Conservation (phyloP, 225 moss, liverwort and hornwort species). For the Sphagnum tenellum region DNA sequence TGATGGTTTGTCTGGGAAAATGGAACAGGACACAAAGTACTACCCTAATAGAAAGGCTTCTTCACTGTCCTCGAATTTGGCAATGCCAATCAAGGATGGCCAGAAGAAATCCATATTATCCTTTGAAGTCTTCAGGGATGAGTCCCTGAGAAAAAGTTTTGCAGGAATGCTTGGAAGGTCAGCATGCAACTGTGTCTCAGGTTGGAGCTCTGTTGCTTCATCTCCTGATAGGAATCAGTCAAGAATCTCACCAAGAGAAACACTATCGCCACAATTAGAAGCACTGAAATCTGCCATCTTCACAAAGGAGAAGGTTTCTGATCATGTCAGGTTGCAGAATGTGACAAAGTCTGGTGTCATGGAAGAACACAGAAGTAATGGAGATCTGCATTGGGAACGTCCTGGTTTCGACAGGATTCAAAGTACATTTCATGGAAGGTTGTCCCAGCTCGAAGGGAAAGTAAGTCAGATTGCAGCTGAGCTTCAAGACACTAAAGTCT, state of each 20-base stretch:
- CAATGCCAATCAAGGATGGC: slow-evolving; percentile 5
- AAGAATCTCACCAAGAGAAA: neutral
- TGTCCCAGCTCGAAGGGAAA: slow-evolving; percentile 74
- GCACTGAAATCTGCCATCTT: slow-evolving; percentile 1
- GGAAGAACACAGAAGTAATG: neutral
- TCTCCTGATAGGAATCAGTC: slow-evolving; percentile 2
- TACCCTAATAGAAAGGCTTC: slow-evolving; percentile 13
- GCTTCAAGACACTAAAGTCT: slow-evolving; percentile 83
- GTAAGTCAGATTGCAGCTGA: slow-evolving; percentile 93
- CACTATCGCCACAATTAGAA: neutral
- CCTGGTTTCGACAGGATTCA: slow-evolving; percentile 39
- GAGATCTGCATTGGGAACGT: slow-evolving; percentile 13
- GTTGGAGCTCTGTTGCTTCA: slow-evolving; percentile 1
- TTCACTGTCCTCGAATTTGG: slow-evolving; percentile 10
- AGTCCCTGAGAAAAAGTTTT: slow-evolving; percentile 10
- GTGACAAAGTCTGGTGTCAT: no score
- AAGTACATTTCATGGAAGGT: slow-evolving; percentile 64
- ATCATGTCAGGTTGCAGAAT: no score
- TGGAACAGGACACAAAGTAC: slow-evolving; percentile 13
- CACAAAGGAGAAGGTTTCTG: no score
- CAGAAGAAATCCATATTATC: slow-evolving; percentile 17
- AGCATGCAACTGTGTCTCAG: slow-evolving; percentile 3
- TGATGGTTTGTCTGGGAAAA: neutral
- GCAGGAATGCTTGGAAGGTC: slow-evolving; percentile 6
- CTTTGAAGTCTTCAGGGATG: slow-evolving; percentile 32